Conservation (phyloP, 2,329 filamentous ascomycete genomes). For the Cytospora leucostoma region DNA sequence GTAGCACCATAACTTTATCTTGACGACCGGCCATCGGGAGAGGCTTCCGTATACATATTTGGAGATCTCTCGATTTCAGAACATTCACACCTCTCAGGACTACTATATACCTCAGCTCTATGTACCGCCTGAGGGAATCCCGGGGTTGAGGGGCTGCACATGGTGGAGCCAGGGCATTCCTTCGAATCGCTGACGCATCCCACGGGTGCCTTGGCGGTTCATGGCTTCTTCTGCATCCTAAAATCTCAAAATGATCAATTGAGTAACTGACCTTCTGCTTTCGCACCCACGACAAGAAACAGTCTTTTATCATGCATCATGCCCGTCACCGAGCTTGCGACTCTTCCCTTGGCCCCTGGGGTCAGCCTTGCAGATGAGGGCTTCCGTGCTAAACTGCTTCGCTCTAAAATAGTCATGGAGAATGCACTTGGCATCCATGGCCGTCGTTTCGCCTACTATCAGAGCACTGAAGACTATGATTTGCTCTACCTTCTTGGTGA, state of each 20-base stretch:
- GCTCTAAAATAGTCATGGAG: slow-evolving; percentile 5
- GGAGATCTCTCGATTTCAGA: not conserved
- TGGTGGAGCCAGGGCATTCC: not conserved
- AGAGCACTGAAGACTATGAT: not conserved
- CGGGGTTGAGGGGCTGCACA: too few species aligned
- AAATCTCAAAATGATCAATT: too few species aligned
- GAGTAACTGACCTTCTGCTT: too few species aligned
- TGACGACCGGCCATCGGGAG: not conserved
- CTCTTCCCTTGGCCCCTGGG: not conserved
- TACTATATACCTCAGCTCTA: not conserved
- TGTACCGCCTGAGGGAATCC: too few species aligned
- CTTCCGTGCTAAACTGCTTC: slow-evolving; percentile 2
- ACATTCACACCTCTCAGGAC: not conserved
- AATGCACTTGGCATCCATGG: slow-evolving; percentile 4
- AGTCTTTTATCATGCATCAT: not conserved
- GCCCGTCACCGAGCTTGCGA: slow-evolving; percentile 11
- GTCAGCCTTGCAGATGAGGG: not conserved
- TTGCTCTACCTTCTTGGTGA: slow-evolving; percentile 7
- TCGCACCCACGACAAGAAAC: too few species aligned
- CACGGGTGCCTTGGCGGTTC: too few species aligned
- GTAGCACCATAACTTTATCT: not conserved
- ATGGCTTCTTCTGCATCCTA: too few species aligned
- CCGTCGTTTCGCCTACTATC: slow-evolving; percentile 8
- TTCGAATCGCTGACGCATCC: too few species aligned
- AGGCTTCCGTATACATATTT: not conserved